Base-by-base conservation (phyloP, 176 grass and related monocot genomes). In the Themeda triandra region DNA sequence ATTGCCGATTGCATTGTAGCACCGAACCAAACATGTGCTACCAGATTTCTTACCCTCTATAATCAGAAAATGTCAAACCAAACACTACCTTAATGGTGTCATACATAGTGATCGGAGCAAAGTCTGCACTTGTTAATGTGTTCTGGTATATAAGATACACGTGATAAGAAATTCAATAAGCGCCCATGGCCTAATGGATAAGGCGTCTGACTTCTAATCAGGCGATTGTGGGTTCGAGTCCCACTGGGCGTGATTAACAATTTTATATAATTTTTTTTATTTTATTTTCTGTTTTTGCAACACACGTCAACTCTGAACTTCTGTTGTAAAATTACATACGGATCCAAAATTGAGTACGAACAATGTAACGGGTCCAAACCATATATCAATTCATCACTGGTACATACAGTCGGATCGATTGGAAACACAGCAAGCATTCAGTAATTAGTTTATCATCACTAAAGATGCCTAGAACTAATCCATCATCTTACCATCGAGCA, bases 171-270 rank as follows among this genome's bases (percentile, higher is more conserved):
- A 4, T 25, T 17, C 13, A 33, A 33, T 0, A 18, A 0, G 29
- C 35, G 19, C 66, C 68, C 68, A 71, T 71, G 68, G 68, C 68
- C 37, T 92, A 92, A 94, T 97, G 90, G 90, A 97, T 89, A 97
- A 97, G 88, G 90, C 90, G 86, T 92, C 88, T 91, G 90, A 97
- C 90, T 97, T 94, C 90, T 97, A 94, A 91, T 97, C 84, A 94
- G 90, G 86, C 87, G 90, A 51, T 19, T 51, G 48, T 51, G 48
- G 32, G 53, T 54, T 54, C 19, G 51, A 54, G 51, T 21, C 51
- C 51, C 51, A 54, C 51, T 54, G 51, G 51, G 51, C 51, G 19
- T 54, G 51, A 46, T n/a, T n/a, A n/a, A n/a, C n/a, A n/a, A n/a
- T n/a, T 21, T 19, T 0, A 6, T 6, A n/a, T n/a, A n/a, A 18